Base-by-base conservation (phyloP, 2,329 filamentous ascomycete genomes). In the Achaetomium macrosporum region DNA sequence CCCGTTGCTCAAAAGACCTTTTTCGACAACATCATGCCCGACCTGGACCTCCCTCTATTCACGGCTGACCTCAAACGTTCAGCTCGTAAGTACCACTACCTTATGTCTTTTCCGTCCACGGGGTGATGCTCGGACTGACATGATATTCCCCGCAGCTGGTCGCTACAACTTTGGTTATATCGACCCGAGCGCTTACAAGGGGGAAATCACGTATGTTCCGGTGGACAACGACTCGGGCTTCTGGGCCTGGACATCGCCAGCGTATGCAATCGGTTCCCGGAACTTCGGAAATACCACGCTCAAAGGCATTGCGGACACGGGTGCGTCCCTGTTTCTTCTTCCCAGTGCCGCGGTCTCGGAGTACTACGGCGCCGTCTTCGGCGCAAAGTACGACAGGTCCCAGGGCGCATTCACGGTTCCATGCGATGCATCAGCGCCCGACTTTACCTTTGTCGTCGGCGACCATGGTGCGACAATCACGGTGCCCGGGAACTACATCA, bases 181-280 rank as follows among this genome's bases (percentile, higher is more conserved):
- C 58, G 80, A 86, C 70, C 64, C 64, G 39, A 67, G 68, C 64
- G 64, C 81, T 61, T 83, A 80, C 72, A 79, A 72, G 4, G 82
- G 81, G 43, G 58, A 68, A 41, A 76, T 87, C 61, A 73, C 73
- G 58, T 87, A 84, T 67, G 69, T 75, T 35, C 58, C 73, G 37
- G 79, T 84, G 48, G 71, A 81, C 67, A 73, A 59, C 60, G 73
- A 70, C 44, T 64, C 79, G 8, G 84, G 84, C 10, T 86, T 78
- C 71, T 88, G 85, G 84, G 69, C 72, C 40, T 85, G 87, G 71
- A 68, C 57, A 19, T 59, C 65, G 2, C 63, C 69, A 8, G 68
- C 65, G 37, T 71, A 69, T 41, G 50, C 57, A 29, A 63, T 72
- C 40, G 71, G 68, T 53, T 64, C 60, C 19, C 65, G 66, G 12